These are phyloP conservation scores for Lachancea sp. DNA, from an alignment of 805 yeast genomes.

Conservation along the genomic window DNA sequence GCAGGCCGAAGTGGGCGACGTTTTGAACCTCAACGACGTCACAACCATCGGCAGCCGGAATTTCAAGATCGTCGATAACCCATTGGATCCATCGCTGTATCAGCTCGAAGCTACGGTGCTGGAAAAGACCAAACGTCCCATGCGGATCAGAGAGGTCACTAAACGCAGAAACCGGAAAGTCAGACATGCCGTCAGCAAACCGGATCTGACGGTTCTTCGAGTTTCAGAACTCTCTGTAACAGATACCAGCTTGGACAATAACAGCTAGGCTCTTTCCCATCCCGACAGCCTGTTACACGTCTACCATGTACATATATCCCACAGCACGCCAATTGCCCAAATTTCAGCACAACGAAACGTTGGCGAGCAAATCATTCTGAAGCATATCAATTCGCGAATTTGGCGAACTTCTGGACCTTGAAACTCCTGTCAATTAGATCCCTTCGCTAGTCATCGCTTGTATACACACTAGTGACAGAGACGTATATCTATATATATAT, in stretches of 20 bases:
- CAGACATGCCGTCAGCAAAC: conserved; percentile 59
- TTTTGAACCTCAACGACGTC: conserved; percentile 65
- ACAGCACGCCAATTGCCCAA: no score
- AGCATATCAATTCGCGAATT: no score
- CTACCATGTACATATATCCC: no score
- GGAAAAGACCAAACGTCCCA: conserved; percentile 81
- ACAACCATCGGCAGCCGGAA: conserved; percentile 80
- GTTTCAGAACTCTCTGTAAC: conserved; percentile 63
- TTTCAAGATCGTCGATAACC: conserved; percentile 55
- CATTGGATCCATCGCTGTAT: conserved; percentile 48
- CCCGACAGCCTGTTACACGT: no score
- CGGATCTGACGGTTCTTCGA: conserved; percentile 69
- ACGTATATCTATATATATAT: no score
- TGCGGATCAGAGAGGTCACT: conserved; percentile 64
- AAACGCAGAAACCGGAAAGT: conserved; percentile 76
- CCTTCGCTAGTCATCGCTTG: no score
- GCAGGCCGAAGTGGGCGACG: conserved; percentile 77
- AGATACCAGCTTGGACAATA: not conserved
- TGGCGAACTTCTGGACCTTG: no score
- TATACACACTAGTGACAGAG: no score
- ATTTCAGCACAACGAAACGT: no score
- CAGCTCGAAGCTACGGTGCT: conserved; percentile 68
- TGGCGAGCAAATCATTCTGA: no score
- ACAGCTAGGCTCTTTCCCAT: no score
- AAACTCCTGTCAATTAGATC: no score